Evolutionary conservation across 2,329 filamentous ascomycete genomes (phyloP), one percentile per base, ranked within the genome.

Genomic region (Pseudogymnoascus sp.): DNA sequence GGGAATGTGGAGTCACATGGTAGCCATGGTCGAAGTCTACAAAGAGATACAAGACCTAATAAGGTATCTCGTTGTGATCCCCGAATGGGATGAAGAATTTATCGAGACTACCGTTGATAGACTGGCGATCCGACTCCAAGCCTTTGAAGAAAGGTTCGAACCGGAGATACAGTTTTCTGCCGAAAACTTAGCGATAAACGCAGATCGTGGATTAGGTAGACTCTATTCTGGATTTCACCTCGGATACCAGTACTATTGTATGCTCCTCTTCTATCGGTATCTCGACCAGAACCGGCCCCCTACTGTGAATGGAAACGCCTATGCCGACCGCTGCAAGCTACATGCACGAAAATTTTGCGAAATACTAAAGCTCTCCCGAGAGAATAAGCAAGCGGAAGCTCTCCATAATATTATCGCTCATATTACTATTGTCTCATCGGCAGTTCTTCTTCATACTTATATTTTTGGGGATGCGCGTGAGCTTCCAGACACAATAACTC

Each of bases 391-490:
- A 2, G 69, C 70, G 0, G 70, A 72, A 38, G 72, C 72, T 0
- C 44, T 75, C 4, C 73, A 75, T 60, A 74, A 73, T 46, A 74
- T 75, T 31, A 72, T 75, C 2, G 73, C 72, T 0, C 74, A 75
- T 34, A 70, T 75, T 23, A 75, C 74, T 0, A 71, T 75, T 14
- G 73, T 75, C 0, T 75, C 73, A 0, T 75, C 74, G 1, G 73
- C 73, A 0, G 74, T 75, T 0, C 62, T 75, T 0, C 65, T 75
- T 0, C 74, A 75, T 38, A 75, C 73, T 0, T 71, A 72, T 18
- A 64, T 75, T 1, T 72, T 75, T 38, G 74, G 74, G 7, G 70
- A 74, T 18, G 61, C 68, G 1, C 64, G 72, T 53, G 74, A 75
- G 31, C 68, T 75, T 0, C 65, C 69, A 34, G 63, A 67, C 18